Percentiles rank a stretch among this genome's conserved stretches.
Evolutionary conservation across 805 yeast genomes (phyloP).

Genomic region (Candida germanica): DNA sequence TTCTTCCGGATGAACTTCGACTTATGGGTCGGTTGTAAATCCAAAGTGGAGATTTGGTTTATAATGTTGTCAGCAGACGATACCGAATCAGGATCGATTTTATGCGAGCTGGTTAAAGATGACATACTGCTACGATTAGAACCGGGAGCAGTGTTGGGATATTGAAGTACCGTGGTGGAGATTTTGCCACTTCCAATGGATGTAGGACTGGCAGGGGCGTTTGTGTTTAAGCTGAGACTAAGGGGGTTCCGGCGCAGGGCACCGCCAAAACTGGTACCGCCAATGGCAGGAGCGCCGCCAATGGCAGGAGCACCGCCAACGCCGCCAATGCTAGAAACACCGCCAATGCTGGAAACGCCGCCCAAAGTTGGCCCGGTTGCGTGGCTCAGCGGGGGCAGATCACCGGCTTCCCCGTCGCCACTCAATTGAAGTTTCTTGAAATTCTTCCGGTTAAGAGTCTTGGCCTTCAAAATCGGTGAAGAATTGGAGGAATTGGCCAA

Average conservation of each 20-base stretch:
- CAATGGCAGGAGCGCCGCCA: background rate
- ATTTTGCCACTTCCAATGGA: background rate
- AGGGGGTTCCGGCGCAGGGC: too few species aligned
- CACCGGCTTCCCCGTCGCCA: background rate
- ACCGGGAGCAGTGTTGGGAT: background rate
- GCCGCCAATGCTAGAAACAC: slow-evolving; percentile 2
- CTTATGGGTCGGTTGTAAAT: slow-evolving; percentile 13
- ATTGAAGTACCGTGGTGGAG: slow-evolving; percentile 7
- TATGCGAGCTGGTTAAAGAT: slow-evolving; percentile 16
- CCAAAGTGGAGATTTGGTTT: slow-evolving; percentile 26
- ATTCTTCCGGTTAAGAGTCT: slow-evolving; percentile 39
- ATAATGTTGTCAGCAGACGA: slow-evolving; percentile 21
- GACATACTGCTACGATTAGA: slow-evolving; percentile 10
- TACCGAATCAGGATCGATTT: slow-evolving; percentile 23
- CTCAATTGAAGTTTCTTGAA: slow-evolving; percentile 27
- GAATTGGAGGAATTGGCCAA: slow-evolving; percentile 2
- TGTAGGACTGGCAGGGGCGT: too few species aligned
- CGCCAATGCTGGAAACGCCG: slow-evolving; percentile 14
- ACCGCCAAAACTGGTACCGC: background rate
- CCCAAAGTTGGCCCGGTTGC: slow-evolving; percentile 5
- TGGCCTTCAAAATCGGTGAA: slow-evolving; percentile 31
- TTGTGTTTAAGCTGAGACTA: background rate
- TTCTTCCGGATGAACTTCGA: slow-evolving; percentile 23
- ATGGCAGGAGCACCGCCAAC: background rate
- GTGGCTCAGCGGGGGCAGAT: background rate